phyloP scores from a whole-genome alignment of 2,329 filamentous ascomycete species.

The Calonectria hongkongensis region DNA sequence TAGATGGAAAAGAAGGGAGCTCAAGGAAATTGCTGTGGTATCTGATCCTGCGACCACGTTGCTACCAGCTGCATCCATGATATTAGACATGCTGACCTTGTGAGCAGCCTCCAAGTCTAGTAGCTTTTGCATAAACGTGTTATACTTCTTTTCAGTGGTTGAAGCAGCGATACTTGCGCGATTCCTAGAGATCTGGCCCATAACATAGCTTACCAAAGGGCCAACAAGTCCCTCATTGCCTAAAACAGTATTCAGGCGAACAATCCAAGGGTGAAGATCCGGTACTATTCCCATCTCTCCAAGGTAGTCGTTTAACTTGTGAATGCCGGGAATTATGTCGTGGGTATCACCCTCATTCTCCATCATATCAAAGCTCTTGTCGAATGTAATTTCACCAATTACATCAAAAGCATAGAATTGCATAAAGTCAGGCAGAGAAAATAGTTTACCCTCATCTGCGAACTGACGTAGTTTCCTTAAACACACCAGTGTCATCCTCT shows the following conservation, averaged over 20 bases:
- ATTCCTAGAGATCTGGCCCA: neutral
- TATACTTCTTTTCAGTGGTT: neutral
- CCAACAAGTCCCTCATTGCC: neutral
- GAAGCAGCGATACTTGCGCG: neutral
- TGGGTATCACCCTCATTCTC: neutral
- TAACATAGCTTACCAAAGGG: neutral
- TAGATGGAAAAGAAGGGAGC: neutral
- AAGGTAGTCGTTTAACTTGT: neutral
- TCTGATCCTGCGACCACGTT: conserved; percentile 18
- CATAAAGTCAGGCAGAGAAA: neutral
- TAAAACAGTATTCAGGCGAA: neutral
- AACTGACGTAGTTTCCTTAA: conserved; percentile 4
- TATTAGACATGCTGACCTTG: neutral
- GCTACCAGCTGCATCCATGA: neutral
- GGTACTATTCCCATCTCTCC: neutral
- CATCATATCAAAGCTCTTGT: conserved; percentile 13
- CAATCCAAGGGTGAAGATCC: neutral
- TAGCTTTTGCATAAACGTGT: conserved; percentile 10
- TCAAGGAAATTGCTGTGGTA: conserved; percentile 16
- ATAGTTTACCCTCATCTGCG: neutral
- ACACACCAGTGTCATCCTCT: neutral
- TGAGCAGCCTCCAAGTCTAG: neutral
- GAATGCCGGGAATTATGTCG: neutral
- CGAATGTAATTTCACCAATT: conserved; percentile 32
- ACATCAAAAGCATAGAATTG: conserved; percentile 49